Evolutionary conservation across 495 filamentous ascomycete species (phyloP).

Genomic region (Extremus antarcticus): DNA sequence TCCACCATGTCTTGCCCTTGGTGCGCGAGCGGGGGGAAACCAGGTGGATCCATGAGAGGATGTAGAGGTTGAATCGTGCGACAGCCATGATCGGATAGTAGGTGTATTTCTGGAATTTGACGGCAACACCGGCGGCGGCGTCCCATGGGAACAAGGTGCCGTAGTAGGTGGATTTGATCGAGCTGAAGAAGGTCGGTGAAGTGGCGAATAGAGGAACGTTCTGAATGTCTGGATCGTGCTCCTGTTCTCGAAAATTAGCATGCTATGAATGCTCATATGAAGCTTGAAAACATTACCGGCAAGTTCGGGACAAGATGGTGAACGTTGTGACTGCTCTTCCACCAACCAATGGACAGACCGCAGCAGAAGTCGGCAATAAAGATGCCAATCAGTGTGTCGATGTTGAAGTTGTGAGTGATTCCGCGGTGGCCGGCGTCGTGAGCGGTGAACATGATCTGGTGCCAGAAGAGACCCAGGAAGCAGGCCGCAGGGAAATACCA

Average conservation of each 20-base stretch:
- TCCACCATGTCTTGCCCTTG: slow-evolving; percentile 36
- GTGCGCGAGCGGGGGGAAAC: slow-evolving; percentile 28
- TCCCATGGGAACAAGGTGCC: slow-evolving; percentile 37
- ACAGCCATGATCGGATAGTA: slow-evolving; percentile 44
- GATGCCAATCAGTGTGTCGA: slow-evolving; percentile 39
- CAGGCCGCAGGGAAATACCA: slow-evolving; percentile 39
- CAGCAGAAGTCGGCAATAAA: slow-evolving; percentile 41
- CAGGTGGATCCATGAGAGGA: slow-evolving; percentile 38
- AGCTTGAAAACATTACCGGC: slow-evolving; percentile 20
- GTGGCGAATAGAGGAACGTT: slow-evolving; percentile 41
- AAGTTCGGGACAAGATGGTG: slow-evolving; percentile 43
- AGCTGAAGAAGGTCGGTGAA: slow-evolving; percentile 37
- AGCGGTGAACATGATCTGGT: slow-evolving; percentile 44
- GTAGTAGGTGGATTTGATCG: slow-evolving; percentile 35
- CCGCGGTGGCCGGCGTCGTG: slow-evolving; percentile 42
- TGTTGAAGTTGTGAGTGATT: slow-evolving; percentile 38
- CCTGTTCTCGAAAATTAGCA: slow-evolving; percentile 16
- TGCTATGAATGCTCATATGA: neutral
- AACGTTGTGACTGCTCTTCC: slow-evolving; percentile 44
- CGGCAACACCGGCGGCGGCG: slow-evolving; percentile 30
- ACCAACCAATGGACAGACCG: slow-evolving; percentile 42
- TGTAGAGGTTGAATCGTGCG: slow-evolving; percentile 41
- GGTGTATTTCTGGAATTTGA: slow-evolving; percentile 37
- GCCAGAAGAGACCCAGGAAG: slow-evolving; percentile 40
- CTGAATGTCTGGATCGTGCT: slow-evolving; percentile 44